Evolutionary conservation across 2,329 filamentous ascomycete genomes (phyloP).

Genomic region (Allantophomopsis cytisporea): DNA sequence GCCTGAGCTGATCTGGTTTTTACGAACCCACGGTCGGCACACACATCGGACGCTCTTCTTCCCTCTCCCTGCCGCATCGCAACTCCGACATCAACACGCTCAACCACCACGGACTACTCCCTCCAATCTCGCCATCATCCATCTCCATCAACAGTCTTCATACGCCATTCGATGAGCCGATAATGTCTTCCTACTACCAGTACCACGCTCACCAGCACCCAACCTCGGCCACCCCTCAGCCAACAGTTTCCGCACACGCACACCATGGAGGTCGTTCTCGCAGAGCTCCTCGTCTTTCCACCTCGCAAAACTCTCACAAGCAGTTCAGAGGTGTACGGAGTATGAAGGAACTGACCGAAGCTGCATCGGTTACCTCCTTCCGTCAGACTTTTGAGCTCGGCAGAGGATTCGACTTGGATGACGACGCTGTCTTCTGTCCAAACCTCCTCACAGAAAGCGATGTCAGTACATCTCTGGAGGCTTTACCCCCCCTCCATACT

Average conservation of each 20-base stretch:
- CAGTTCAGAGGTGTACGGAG: slow-evolving; percentile 76
- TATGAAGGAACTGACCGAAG: slow-evolving; percentile 75
- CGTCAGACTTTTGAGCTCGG: slow-evolving; percentile 82
- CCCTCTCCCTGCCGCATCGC: too few species aligned
- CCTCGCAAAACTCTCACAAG: slow-evolving; percentile 71
- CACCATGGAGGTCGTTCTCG: slow-evolving; percentile 79
- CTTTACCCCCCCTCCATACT: too few species aligned
- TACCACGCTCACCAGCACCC: slow-evolving; percentile 45
- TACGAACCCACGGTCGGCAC: too few species aligned
- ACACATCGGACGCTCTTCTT: too few species aligned
- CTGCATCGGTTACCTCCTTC: slow-evolving; percentile 64
- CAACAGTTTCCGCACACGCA: slow-evolving; percentile 45
- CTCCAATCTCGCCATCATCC: too few species aligned
- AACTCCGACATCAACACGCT: too few species aligned
- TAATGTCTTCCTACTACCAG: slow-evolving; percentile 53
- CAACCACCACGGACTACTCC: too few species aligned
- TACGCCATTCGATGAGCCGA: slow-evolving; percentile 15
- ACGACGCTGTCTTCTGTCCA: slow-evolving; percentile 93
- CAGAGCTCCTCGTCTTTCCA: slow-evolving; percentile 66
- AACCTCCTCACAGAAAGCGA: slow-evolving; percentile 84
- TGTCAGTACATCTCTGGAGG: slow-evolving; percentile 41
- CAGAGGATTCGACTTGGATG: slow-evolving; percentile 87
- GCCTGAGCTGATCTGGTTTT: too few species aligned
- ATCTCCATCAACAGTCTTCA: too few species aligned
- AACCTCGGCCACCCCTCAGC: slow-evolving; percentile 32